Percentiles rank a stretch among this genome's conserved stretches.
phyloP scores from a whole-genome alignment of 371 early-diverging fungal species.

The Lichtheimia corymbifera region DNA sequence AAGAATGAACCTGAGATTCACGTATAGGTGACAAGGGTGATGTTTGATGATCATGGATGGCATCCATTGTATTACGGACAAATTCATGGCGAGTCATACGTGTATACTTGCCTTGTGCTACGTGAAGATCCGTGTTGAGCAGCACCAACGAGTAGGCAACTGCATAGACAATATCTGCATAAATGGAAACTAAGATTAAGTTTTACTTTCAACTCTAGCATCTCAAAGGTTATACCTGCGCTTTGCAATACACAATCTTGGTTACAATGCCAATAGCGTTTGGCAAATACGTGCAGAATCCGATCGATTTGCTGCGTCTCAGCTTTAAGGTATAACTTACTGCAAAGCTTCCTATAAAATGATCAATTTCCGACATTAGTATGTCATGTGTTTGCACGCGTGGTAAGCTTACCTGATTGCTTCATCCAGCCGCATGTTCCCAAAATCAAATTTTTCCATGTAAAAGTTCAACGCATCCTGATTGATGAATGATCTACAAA shows the following conservation, averaged over 20 bases:
- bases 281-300: conserved; percentile 79
- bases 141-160: conserved; percentile 84
- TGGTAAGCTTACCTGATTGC: conserved; percentile 63
- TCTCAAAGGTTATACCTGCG: conserved; percentile 22
- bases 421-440: conserved; percentile 68
- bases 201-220: background rate
- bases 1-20: conserved; percentile 23
- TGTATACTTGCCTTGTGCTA: conserved; percentile 68
- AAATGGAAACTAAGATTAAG: background rate
- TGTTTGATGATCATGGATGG: conserved; percentile 47
- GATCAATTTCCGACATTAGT: too few species aligned
- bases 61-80: conserved; percentile 60
- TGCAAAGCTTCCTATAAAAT: conserved; percentile 59
- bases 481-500: conserved; percentile 53
- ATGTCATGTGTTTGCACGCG: background rate
- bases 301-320: conserved; percentile 93
- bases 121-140: conserved; percentile 92
- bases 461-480: conserved; percentile 60
- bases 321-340: conserved; percentile 79
- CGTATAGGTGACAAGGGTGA: conserved; percentile 24
- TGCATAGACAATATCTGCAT: conserved; percentile 76
- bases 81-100: conserved; percentile 65
- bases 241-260: conserved; percentile 55
- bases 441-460: conserved; percentile 79
- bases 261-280: conserved; percentile 83